Evolutionary conservation across 805 yeast genomes (phyloP), one percentile per base, ranked within the genome.

Genomic region (Wickerhamomyces queroliae): DNA sequence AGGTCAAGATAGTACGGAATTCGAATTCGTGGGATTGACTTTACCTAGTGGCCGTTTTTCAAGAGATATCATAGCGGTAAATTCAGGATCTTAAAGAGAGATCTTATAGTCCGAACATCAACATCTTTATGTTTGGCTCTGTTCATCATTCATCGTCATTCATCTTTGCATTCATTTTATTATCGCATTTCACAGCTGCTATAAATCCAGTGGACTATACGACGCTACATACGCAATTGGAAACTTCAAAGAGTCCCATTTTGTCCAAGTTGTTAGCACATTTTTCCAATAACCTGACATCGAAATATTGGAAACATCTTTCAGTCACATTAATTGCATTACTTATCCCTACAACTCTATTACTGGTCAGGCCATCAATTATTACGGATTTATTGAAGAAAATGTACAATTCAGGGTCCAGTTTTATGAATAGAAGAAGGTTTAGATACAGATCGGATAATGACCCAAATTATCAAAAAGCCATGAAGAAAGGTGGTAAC

Each of bases 401-500:
- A 5, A 35, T 35, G 37, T 17, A 16, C 16, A 28, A 28, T 13
- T 13, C 12, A 18, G 33, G 22, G 8, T 32, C 16, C 7, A 24
- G 31, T 5, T 35, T 32, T 28, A 5, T 35, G 33, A 37, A 31
- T 24, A n/a, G 47, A n/a, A 42, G 44, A 33, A 42, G 39, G 17
- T 29, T 22, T 25, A 38, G 39, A 33, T 28, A 17, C 15, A 16
- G 7, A 4, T 18, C 33, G 12, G 33, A 46, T 13, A 48, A 41
- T 22, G 39, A 43, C 8, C 49, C 48, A 33, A 39, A 45, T 2
- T 24, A 39, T 24, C 52, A 56, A 20, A 43, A 38, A n/a, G 80
- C 81, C n/a, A 43, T 72, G 39, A 66, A 67, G 36, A 66, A 71
- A 39, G 91, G 91, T 41, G 90, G 90, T 1, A 75, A 73, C 38